Conservation (phyloP, 1,284 basidiomycete species). For the Meripilus lineatus region DNA sequence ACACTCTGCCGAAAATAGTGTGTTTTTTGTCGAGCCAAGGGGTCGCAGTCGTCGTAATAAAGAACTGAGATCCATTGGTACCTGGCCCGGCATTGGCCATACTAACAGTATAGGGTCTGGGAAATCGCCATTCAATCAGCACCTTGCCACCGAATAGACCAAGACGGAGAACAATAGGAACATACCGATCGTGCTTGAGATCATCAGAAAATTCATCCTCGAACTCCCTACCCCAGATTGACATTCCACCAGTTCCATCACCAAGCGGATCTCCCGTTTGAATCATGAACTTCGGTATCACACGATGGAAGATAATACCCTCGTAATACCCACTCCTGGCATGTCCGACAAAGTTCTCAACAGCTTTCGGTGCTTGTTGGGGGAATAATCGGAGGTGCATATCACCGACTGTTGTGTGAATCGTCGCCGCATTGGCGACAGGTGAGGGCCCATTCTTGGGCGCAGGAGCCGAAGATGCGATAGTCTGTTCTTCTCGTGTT, state of each 20-base stretch:
- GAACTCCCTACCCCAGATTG: slow-evolving; percentile 92
- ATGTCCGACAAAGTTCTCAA: slow-evolving; percentile 97
- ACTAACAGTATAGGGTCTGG: slow-evolving; percentile 90
- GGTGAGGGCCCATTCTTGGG: slow-evolving; percentile 55
- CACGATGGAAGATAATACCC: slow-evolving; percentile 92
- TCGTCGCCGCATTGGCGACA: slow-evolving; percentile 74
- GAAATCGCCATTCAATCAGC: slow-evolving; percentile 4
- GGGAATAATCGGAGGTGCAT: slow-evolving; percentile 92
- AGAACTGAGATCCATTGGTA: slow-evolving; percentile 97
- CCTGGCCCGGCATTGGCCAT: slow-evolving; percentile 98
- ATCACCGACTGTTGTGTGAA: slow-evolving; percentile 95
- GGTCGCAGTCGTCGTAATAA: slow-evolving; percentile 94
- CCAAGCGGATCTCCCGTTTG: slow-evolving; percentile 97
- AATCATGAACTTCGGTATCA: slow-evolving; percentile 99
- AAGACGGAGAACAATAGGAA: slow-evolving; percentile 8
- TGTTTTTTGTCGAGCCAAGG: slow-evolving; percentile 98
- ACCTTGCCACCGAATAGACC: slow-evolving; percentile 10
- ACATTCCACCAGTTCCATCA: slow-evolving; percentile 96
- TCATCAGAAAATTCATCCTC: slow-evolving; percentile 94
- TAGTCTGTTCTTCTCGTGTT: slow-evolving; percentile 93
- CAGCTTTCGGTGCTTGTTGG: slow-evolving; percentile 87
- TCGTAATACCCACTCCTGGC: slow-evolving; percentile 93
- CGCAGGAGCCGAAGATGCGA: slow-evolving; percentile 65
- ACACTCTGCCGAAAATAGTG: slow-evolving; percentile 85
- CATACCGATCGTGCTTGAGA: slow-evolving; percentile 84